Conservation (phyloP, 1,284 basidiomycete genomes). For the Ceratobasidium sp. region DNA sequence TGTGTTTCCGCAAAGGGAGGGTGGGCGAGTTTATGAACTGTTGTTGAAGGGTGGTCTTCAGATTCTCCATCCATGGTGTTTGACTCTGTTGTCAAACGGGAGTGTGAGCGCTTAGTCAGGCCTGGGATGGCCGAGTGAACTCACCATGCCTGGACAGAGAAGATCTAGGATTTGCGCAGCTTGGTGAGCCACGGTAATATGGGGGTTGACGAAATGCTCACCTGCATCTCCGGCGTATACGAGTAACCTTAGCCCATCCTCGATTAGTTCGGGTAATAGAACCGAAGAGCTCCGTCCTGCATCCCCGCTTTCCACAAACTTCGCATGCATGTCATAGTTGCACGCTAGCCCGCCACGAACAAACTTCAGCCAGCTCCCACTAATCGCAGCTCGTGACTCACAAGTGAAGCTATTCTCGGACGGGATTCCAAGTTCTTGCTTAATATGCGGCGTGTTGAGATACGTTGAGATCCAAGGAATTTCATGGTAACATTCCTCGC, state of each 20-base stretch:
- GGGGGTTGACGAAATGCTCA: constrained; percentile 56
- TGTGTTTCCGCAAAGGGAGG: constrained; percentile 49
- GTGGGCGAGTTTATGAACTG: constrained; percentile 52
- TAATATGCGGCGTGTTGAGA: constrained; percentile 61
- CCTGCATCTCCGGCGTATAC: constrained; percentile 65
- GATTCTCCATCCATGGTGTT: constrained; percentile 44
- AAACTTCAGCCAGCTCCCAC: not conserved
- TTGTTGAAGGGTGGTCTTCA: constrained; percentile 53
- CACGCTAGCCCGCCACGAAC: constrained; percentile 56
- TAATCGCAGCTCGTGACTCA: not conserved
- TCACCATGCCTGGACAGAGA: constrained; percentile 21
- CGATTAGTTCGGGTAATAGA: constrained; percentile 64
- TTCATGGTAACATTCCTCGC: constrained; percentile 59
- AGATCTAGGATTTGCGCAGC: not conserved
- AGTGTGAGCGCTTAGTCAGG: not conserved
- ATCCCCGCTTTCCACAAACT: constrained; percentile 62
- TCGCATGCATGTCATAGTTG: constrained; percentile 60
- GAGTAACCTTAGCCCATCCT: constrained; percentile 64
- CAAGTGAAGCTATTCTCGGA: constrained; percentile 51
- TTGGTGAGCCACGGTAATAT: not conserved
- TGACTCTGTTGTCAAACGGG: constrained; percentile 21
- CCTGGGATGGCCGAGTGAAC: not conserved
- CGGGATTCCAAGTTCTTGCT: constrained; percentile 63
- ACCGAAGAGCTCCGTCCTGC: constrained; percentile 63
- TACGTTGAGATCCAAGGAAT: constrained; percentile 66